Evolutionary conservation across 1,284 basidiomycete genomes (phyloP), one percentile per base, ranked within the genome.

Genomic region (Fomitopsis palustris): DNA sequence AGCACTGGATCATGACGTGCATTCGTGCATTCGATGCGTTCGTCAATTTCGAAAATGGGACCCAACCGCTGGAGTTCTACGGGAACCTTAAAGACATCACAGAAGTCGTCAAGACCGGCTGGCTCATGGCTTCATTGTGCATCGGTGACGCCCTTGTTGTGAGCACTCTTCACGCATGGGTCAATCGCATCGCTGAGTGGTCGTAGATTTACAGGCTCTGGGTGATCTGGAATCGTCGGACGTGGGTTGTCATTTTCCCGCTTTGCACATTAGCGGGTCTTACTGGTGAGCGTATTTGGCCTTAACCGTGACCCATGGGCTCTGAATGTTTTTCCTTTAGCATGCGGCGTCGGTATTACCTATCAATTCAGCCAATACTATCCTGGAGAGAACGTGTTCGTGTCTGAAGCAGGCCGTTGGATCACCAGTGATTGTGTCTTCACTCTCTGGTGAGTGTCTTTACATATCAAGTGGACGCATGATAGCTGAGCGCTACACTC

Each of bases 381-480:
- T n/a, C 53, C 57, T 2, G 56, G 56, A 5, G 63, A 66, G 53
- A 60, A 61, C 17, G 56, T 63, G 1, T 66, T 63, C 41, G 64
- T 57, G 38, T 16, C 43, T 35, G 56, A 43, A 7, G 57, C 62
- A 0, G 60, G 62, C 12, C 59, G 41, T 1, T 61, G 62, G 39
- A 54, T 66, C 41, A 62, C 64, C 29, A 60, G 57, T 16, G 61
- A 55, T 25, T 55, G 23, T 21, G 43, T 27, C 4, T 56, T 56
- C 43, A 56, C 55, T 17, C 43, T 56, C 8, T 56, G 55, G 55
- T 49, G n/a, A 33, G 54, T 25, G 33, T 53, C 12, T 21, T 21
- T n/a, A 41, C 38, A 17, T 23, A 14, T 6, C 14, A 10, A 10
- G 17, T 19, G 10, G 9, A 41, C 21, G 12, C 19, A 10, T n/a